Evolutionary conservation across 768 basidiomycete genomes (phyloP).

Genomic region (Leccinellum luteum): DNA sequence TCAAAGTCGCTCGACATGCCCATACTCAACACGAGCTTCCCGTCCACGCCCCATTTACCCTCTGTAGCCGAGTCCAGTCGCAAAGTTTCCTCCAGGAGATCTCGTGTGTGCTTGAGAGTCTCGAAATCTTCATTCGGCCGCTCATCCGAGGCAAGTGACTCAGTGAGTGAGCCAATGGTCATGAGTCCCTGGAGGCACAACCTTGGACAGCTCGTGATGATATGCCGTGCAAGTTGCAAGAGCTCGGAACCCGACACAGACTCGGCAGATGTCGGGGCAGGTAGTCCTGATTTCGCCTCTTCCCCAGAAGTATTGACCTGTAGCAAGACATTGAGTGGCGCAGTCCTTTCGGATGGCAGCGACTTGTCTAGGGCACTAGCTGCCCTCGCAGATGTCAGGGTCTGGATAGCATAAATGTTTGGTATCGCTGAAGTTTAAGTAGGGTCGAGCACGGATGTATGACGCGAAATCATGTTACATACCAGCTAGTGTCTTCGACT

Average conservation of each 20-base stretch:
- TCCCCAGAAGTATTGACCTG: conserved; percentile 98
- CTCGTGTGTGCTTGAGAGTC: conserved; percentile 60
- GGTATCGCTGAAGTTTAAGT: conserved; percentile 60
- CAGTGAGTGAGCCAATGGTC: conserved; percentile 89
- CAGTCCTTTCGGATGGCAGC: conserved; percentile 51
- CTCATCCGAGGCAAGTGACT: conserved; percentile 49
- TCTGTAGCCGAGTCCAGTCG: conserved; percentile 20
- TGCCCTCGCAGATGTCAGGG: conserved; percentile 75
- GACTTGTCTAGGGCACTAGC: conserved; percentile 79
- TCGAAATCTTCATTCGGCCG: conserved; percentile 74
- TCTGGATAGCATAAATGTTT: conserved; percentile 86
- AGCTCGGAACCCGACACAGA: conserved; percentile 47
- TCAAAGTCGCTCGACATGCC: conserved; percentile 98
- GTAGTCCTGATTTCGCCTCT: conserved; percentile 81
- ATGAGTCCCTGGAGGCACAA: conserved; percentile 85
- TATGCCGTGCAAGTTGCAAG: conserved; percentile 61
- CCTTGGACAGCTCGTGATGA: conserved; percentile 70
- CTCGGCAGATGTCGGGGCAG: conserved; percentile 46
- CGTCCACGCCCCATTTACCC: conserved; percentile 47
- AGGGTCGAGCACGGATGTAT: conserved; percentile 3
- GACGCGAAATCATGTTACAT: conserved; percentile 17
- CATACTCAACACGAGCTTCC: conserved; percentile 74
- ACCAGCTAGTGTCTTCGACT: conserved; percentile 88
- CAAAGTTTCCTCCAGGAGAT: conserved; percentile 51
- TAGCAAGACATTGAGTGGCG: conserved; percentile 76